A percentile compares a stretch with the other conserved stretches of the same genome.
phyloP scores from a whole-genome alignment of 768 basidiomycete genomes.

The Boletus barrowsii region DNA sequence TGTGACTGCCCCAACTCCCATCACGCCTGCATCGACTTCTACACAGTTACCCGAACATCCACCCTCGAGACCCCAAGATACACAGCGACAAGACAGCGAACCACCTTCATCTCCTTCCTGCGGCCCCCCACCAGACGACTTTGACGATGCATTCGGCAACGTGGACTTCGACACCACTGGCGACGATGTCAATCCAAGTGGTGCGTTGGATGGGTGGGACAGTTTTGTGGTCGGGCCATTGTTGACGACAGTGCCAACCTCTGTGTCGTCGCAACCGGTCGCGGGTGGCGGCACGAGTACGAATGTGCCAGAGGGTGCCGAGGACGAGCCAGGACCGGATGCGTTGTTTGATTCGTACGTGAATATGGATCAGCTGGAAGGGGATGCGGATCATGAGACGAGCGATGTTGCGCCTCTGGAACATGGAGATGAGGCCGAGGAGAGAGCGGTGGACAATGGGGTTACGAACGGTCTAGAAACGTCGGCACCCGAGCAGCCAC shows the following conservation, averaged over 20 bases:
- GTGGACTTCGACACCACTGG: conserved; percentile 12
- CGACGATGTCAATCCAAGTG: background rate
- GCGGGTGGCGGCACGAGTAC: background rate
- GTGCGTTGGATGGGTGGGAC: conserved; percentile 1
- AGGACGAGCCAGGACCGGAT: conserved; percentile 6
- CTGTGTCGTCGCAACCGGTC: background rate
- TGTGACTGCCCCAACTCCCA: background rate
- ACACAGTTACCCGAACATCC: background rate
- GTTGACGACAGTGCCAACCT: background rate
- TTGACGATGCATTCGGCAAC: conserved; percentile 12
- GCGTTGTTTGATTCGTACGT: conserved; percentile 22
- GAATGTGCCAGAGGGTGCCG: background rate
- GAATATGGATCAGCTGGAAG: conserved; percentile 19
- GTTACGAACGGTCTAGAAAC: no score
- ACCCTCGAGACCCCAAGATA: background rate
- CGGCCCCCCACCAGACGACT: conserved; percentile 6
- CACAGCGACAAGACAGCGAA: background rate
- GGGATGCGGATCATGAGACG: background rate
- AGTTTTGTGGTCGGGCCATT: conserved; percentile 10
- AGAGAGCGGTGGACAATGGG: background rate
- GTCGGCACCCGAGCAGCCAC: background rate
- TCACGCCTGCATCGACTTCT: background rate
- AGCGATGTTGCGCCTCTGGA: background rate
- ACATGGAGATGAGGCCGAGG: background rate
- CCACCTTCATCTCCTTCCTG: background rate